Percentiles rank a stretch among this genome's conserved stretches.
Conservation (phyloP, 192 early-diverging fungal genomes). For the Coemansia sp. region DNA sequence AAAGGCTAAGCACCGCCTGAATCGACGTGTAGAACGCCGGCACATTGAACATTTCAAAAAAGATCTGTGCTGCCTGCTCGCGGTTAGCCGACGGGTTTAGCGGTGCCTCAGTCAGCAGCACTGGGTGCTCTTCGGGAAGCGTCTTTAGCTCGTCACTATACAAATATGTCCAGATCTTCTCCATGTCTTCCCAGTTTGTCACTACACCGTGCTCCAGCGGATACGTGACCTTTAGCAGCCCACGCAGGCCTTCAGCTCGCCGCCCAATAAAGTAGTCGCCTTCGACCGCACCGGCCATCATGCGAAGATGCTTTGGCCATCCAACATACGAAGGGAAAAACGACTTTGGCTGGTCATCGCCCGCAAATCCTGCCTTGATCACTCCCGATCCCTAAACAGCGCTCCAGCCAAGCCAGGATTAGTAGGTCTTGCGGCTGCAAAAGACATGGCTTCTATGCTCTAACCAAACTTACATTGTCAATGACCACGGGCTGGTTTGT, state of each 20-base stretch:
- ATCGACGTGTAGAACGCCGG: constrained; percentile 96
- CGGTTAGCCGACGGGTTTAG: constrained; percentile 90
- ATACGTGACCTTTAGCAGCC: constrained; percentile 90
- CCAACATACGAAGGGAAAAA: constrained; percentile 95
- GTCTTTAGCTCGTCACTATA: constrained; percentile 97
- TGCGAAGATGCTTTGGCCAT: constrained; percentile 90
- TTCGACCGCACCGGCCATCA: constrained; percentile 98
- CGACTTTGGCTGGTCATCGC: constrained; percentile 94
- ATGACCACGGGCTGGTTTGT: constrained; percentile 99
- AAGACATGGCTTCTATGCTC: not conserved
- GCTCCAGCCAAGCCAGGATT: not conserved
- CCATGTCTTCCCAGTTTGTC: constrained; percentile 98
- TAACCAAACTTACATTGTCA: constrained; percentile 81
- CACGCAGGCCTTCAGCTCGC: constrained; percentile 93
- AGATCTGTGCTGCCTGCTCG: constrained; percentile 91
- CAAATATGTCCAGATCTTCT: constrained; percentile 95
- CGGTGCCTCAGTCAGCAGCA: constrained; percentile 95
- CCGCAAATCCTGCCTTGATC: constrained; percentile 99
- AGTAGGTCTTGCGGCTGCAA: not conserved
- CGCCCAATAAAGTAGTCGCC: constrained; percentile 93
- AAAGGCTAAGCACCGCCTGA: constrained; percentile 96
- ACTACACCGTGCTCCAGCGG: constrained; percentile 98
- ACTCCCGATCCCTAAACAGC: constrained; percentile 88
- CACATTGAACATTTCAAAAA: constrained; percentile 99
- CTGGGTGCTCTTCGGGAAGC: constrained; percentile 96